Evolutionary conservation across 2,329 filamentous ascomycete species (phyloP), one percentile per base, ranked within the genome.

Genomic region (Ceratocystis cubensis): DNA sequence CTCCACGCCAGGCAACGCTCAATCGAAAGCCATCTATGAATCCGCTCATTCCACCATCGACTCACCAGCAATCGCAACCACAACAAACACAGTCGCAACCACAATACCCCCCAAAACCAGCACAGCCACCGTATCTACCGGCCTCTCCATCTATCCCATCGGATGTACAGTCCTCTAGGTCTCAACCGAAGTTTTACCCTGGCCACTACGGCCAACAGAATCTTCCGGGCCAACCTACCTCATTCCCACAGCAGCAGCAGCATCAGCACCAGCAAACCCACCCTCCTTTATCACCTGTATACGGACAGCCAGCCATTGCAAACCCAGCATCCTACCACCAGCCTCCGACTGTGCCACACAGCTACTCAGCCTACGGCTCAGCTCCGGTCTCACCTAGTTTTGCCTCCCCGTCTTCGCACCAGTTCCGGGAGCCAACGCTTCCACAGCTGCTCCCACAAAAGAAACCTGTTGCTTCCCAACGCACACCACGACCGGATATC

Each of bases 51-150:
- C 37, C 63, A n/a, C 37, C 53, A 10, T 33, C 53, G 20, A n/a
- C 64, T 5, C 65, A 62, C 17, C 63, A 65, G 48, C 63, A 64
- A 33, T 28, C 61, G 61, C 61, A 50, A 7, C n/a, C 45, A 22
- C 67, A 67, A 17, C 56, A 63, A 10, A 48, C 41, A 22, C 66
- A 67, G 45, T 57, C 63, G 45, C 63, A 65, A n/a, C 37, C 10
- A 62, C 64, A 66, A 41, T 15, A 41, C 37, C 37, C 37, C 17
- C 61, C 53, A 56, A 41, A 20, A 46, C 63, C 33, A 10, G 20
- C 56, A n/a, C 56, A 61, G 22, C 30, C 63, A 2, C 44, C 30
- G 20, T 56, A 48, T 30, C 67, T 25, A 3, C 65, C 56, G 15
- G 15, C 15, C 17, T 50, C 61, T 22, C 57, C 45, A 20, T 37